Conservation (phyloP, 176 grass and related monocot species). For the Phragmites australis region DNA sequence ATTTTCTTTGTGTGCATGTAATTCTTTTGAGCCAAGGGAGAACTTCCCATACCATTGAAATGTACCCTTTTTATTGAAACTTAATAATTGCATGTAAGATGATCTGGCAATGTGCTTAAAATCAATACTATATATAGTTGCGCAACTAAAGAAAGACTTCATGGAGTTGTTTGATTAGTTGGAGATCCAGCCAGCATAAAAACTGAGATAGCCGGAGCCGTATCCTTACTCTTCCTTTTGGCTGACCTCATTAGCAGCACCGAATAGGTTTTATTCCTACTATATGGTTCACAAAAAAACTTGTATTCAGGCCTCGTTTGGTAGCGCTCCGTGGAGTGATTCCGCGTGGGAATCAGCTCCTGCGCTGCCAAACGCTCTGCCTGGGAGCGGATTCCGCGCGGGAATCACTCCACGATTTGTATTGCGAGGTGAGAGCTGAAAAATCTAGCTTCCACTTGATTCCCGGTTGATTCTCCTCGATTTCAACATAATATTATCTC, state of each 20-base stretch:
- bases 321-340: no score
- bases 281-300: not conserved
- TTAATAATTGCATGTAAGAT: not conserved
- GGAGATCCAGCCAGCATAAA: not conserved
- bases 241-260: not conserved
- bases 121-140: not conserved
- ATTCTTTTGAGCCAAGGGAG: not conserved
- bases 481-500: no score
- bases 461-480: no score
- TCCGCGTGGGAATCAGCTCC: no score
- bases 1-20: conserved; percentile 9
- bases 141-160: not conserved
- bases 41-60: conserved; percentile 15
- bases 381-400: no score
- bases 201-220: not conserved
- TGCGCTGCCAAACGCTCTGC: no score
- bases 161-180: not conserved
- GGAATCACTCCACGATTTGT: no score
- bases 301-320: no score
- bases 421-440: no score
- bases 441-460: no score
- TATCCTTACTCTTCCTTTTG: not conserved
- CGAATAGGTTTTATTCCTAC: conserved; percentile 20
- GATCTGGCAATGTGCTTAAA: conserved; percentile 4
- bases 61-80: not conserved